Evolutionary conservation across 2,329 filamentous ascomycete genomes (phyloP), one percentile per base, ranked within the genome.

Genomic region (Aspergillus fructus): DNA sequence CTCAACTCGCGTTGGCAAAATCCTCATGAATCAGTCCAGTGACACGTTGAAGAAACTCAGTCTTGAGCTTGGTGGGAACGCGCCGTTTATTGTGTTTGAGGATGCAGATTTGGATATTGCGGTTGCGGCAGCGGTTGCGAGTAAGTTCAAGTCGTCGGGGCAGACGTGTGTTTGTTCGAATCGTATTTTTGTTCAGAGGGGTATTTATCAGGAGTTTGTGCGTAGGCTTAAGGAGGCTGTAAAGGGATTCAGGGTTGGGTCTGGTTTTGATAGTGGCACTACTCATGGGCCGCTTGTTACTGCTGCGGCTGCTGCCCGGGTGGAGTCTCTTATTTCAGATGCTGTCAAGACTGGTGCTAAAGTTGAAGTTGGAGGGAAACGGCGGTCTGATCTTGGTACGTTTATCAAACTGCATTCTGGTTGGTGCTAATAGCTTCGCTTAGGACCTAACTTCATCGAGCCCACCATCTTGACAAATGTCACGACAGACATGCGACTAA

Each of bases 71-170:
- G 93, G 93, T 53, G 93, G 93, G 43, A 97, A 97, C 72, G 89
- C 92, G 0, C 92, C 93, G 1, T 96, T 96, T 70, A 96, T 97
- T 64, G 91, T 97, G 30, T 97, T 97, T 68, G 91, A 96, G 68
- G 93, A 97, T 69, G 69, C 66, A 3, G 90, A 93, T 69, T 75
- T 97, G 12, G 91, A 96, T 56, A 76, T 79, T 2, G 93, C 93
- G 1, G 90, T 97, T 1, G 78, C 85, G 0, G 91, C 91, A 23
- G 91, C 90, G 43, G 83, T 97, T 53, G 79, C 86, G 11, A 90
- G 85, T 68, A 97, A 97, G 74, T 97, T 97, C 83, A 88, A 93
- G 53, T 89, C 87, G 4, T 93, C 90, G 0, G 93, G 93, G 17
- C 93, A 97, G 80, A 97, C 93, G 0, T 97, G 93, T 74, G 92